Conservation (phyloP, 345 rosid species). For the Citrus unshiu region DNA sequence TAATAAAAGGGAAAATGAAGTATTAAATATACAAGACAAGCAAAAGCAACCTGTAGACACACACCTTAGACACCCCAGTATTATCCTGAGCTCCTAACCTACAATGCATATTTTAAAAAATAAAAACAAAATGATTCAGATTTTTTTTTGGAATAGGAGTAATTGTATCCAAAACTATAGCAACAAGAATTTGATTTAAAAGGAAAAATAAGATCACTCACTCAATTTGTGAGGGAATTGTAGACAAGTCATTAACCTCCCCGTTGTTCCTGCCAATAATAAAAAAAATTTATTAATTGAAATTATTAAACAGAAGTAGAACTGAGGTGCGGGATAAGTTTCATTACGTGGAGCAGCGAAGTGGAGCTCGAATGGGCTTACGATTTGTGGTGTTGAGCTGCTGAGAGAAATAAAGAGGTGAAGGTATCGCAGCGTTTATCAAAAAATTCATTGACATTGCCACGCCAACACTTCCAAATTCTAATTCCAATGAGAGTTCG, state of each 20-base stretch:
- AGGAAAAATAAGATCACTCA: slow-evolving; percentile 14
- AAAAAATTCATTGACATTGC: slow-evolving; percentile 23
- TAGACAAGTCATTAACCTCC: slow-evolving; percentile 28
- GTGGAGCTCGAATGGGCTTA: slow-evolving; percentile 5
- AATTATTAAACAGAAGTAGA: neutral
- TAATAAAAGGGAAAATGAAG: neutral
- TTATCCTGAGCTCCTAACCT: slow-evolving; percentile 41
- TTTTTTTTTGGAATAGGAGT: no score
- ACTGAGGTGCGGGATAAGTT: neutral
- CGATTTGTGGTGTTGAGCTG: neutral
- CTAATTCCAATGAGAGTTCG: neutral
- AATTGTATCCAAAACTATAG: neutral
- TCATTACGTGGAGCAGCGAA: slow-evolving; percentile 26
- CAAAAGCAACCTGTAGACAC: neutral
- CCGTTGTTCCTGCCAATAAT: slow-evolving; percentile 36
- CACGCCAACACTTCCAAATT: neutral
- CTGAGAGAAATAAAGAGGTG: slow-evolving; percentile 14
- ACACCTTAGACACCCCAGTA: slow-evolving; percentile 42
- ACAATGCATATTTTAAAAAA: slow-evolving; percentile 6
- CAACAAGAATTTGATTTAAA: neutral
- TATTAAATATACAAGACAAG: neutral
- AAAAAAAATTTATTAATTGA: no score
- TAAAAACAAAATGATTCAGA: neutral
- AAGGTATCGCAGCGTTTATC: slow-evolving; percentile 26
- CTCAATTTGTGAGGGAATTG: slow-evolving; percentile 26